A percentile compares a stretch with the other conserved stretches of the same genome.
Evolutionary conservation across 306 rosid species (phyloP).

Genomic region (Vigna unguiculata): DNA sequence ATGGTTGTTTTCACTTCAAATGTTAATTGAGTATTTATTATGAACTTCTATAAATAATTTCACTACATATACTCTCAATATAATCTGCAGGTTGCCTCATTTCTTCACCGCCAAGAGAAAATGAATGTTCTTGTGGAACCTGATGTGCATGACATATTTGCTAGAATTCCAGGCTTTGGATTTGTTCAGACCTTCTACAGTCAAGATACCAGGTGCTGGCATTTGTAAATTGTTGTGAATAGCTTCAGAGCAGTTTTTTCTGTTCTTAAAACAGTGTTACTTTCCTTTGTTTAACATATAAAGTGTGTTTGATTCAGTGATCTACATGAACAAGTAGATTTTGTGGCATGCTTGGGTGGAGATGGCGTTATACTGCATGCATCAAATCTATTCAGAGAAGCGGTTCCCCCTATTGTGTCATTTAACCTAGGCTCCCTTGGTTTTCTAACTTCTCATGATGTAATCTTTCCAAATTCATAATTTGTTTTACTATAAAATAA

Average conservation of each 20-base stretch:
- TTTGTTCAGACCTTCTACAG: constrained; percentile 96
- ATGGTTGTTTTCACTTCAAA: neutral
- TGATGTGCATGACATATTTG: constrained; percentile 89
- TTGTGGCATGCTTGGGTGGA: constrained; percentile 98
- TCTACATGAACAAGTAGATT: constrained; percentile 96
- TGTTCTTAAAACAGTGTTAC: constrained; percentile 12
- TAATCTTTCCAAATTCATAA: constrained; percentile 52
- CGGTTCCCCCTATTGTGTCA: constrained; percentile 96
- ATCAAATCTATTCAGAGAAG: constrained; percentile 85
- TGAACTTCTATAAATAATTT: constrained; percentile 19
- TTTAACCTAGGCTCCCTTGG: constrained; percentile 99
- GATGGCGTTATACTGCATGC: constrained; percentile 98
- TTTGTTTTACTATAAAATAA: constrained; percentile 27
- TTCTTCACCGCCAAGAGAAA: constrained; percentile 78
- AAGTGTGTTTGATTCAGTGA: constrained; percentile 63
- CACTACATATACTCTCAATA: constrained; percentile 30
- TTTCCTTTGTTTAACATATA: constrained; percentile 46
- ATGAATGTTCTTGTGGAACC: constrained; percentile 97
- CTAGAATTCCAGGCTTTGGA: constrained; percentile 98
- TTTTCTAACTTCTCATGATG: constrained; percentile 92
- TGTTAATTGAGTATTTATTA: constrained; percentile 20
- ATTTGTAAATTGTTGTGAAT: constrained; percentile 37
- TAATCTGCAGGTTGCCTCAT: constrained; percentile 75
- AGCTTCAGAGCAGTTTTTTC: constrained; percentile 17
- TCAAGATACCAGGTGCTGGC: constrained; percentile 87